A percentile compares a stretch with the other conserved stretches of the same genome.
Conservation (phyloP, 257 asterid species). For the Knoxia roxburghii region DNA sequence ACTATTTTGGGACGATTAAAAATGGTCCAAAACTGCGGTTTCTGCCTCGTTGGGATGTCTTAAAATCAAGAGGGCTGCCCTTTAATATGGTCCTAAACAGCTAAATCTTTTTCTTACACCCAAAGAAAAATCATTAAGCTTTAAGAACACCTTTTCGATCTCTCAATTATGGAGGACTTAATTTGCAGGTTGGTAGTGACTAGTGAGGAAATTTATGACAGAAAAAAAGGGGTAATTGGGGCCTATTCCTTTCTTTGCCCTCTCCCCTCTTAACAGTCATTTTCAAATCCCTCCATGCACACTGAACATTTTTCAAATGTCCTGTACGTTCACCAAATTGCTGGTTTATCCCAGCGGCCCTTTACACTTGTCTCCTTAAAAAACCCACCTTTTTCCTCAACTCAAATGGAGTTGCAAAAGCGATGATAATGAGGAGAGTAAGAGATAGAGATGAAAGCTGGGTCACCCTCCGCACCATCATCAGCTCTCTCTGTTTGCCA, state of each 20-base stretch:
- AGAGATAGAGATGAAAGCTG: constrained; percentile 1
- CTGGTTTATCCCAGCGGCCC: constrained; percentile 1
- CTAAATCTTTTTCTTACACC: constrained; percentile 40
- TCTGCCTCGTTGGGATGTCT: constrained; percentile 4
- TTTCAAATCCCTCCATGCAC: constrained; percentile 27
- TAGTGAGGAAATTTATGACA: constrained; percentile 19
- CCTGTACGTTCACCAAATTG: constrained; percentile 23
- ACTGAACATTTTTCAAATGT: constrained; percentile 38
- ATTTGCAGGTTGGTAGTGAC: constrained; percentile 29
- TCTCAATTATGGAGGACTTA: constrained; percentile 33
- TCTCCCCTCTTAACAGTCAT: constrained; percentile 28
- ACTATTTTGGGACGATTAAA: constrained; percentile 22
- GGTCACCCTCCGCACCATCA: background rate
- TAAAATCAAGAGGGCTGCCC: constrained; percentile 27
- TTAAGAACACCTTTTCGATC: constrained; percentile 24
- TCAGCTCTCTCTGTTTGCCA: too few relatives aligned
- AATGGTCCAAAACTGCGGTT: constrained; percentile 24
- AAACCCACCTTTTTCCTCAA: constrained; percentile 5
- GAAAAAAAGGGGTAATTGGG: background rate
- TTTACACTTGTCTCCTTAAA: constrained; percentile 18
- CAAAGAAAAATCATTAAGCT: background rate
- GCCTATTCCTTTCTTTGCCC: constrained; percentile 11
- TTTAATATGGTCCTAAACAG: constrained; percentile 32
- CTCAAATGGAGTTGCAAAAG: background rate
- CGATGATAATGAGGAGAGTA: too few relatives aligned